These are phyloP conservation scores for Talaromyces sp. DNA, from an alignment of 2,329 filamentous ascomycete genomes.

Conservation along the genomic window DNA sequence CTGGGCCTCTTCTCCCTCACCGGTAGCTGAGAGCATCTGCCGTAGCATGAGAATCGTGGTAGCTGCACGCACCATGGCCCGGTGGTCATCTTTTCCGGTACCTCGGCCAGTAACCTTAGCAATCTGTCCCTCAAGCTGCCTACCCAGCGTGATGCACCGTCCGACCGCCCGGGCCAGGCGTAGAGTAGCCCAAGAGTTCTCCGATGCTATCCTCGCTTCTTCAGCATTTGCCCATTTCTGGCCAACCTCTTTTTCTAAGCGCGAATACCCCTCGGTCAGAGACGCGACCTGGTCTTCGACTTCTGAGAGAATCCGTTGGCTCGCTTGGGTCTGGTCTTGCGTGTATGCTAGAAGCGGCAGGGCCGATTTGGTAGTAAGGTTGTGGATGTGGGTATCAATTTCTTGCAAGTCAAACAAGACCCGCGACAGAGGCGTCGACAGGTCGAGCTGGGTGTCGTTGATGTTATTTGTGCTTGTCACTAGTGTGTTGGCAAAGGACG, in stretches of 20 bases:
- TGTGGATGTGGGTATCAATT: constrained; percentile 91
- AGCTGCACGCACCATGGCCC: constrained; percentile 73
- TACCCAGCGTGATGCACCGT: constrained; percentile 71
- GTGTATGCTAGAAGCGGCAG: constrained; percentile 76
- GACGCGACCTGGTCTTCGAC: constrained; percentile 74
- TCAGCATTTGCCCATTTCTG: constrained; percentile 81
- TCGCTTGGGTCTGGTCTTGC: constrained; percentile 65
- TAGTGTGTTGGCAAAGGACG: constrained; percentile 79
- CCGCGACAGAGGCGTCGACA: constrained; percentile 86
- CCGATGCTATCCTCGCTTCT: constrained; percentile 69
- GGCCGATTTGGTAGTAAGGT: constrained; percentile 76
- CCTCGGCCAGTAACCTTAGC: constrained; percentile 55
- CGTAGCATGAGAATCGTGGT: constrained; percentile 71
- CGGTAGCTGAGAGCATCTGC: constrained; percentile 63
- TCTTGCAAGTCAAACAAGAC: constrained; percentile 96
- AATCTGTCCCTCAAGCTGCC: constrained; percentile 83
- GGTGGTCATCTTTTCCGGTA: constrained; percentile 60
- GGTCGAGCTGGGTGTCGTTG: constrained; percentile 81
- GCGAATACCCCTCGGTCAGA: constrained; percentile 76
- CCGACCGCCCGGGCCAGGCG: constrained; percentile 69
- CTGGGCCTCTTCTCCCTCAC: constrained; percentile 66
- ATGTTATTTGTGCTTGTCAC: constrained; percentile 88
- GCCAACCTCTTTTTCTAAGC: constrained; percentile 80
- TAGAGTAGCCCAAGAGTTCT: constrained; percentile 74
- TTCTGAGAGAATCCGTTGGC: constrained; percentile 64